These are phyloP conservation scores for Candida manassasensis DNA, from an alignment of 805 yeast species.

Conservation along the genomic window DNA sequence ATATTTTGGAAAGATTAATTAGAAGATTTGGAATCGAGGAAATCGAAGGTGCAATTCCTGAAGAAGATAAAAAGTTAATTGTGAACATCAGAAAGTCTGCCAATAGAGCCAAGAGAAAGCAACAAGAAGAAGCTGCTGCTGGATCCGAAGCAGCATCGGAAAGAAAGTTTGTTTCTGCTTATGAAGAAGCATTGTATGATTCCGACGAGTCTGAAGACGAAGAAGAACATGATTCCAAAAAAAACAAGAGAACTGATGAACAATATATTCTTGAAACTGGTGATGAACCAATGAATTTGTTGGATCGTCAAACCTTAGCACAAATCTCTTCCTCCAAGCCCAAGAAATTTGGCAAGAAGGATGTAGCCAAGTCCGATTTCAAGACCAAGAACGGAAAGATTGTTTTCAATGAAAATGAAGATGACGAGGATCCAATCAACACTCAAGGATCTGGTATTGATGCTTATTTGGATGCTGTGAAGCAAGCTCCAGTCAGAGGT, in stretches of 20 bases:
- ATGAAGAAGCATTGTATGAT: conserved; percentile 87
- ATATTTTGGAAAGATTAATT: conserved; percentile 84
- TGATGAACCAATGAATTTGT: conserved; percentile 78
- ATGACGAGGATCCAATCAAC: conserved; percentile 39
- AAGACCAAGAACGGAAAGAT: conserved; percentile 64
- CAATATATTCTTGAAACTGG: conserved; percentile 76
- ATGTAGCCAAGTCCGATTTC: conserved; percentile 34
- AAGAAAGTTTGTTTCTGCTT: conserved; percentile 73
- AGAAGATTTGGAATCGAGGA: conserved; percentile 87
- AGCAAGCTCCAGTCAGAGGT: conserved; percentile 90
- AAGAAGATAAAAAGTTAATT: conserved; percentile 78
- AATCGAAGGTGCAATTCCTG: conserved; percentile 84
- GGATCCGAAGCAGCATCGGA: conserved; percentile 18
- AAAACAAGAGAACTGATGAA: conserved; percentile 30
- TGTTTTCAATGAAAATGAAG: conserved; percentile 52
- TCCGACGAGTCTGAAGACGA: conserved; percentile 55
- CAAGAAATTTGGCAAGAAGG: conserved; percentile 46
- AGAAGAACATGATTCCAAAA: conserved; percentile 38
- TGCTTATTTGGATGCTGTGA: conserved; percentile 92
- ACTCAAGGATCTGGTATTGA: conserved; percentile 59
- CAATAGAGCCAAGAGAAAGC: conserved; percentile 78
- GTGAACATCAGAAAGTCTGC: conserved; percentile 81
- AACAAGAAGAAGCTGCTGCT: conserved; percentile 29
- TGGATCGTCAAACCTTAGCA: conserved; percentile 79
- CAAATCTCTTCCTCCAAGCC: conserved; percentile 89